These are phyloP conservation scores for Auricularia sp. DNA, from an alignment of 768 basidiomycete species.

Conservation along the genomic window DNA sequence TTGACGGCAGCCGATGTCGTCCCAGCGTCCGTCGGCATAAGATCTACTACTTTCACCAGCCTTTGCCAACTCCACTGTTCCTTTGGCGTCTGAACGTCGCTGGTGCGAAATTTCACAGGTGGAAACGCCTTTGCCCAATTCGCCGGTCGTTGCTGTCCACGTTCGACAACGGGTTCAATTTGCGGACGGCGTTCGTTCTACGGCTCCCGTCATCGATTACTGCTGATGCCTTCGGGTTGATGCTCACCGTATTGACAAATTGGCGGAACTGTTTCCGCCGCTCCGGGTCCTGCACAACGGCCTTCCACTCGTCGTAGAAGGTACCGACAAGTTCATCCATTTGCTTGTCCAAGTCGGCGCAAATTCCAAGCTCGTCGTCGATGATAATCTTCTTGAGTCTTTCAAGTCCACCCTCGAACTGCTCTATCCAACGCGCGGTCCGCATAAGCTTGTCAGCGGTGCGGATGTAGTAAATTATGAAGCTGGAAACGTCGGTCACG, in stretches of 20 bases:
- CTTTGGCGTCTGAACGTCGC: slow-evolving; percentile 34
- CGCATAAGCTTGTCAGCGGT: slow-evolving; percentile 64
- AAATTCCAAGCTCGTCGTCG: slow-evolving; percentile 65
- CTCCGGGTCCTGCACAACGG: slow-evolving; percentile 44
- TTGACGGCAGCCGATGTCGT: slow-evolving; percentile 48
- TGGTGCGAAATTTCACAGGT: slow-evolving; percentile 33
- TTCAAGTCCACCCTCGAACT: slow-evolving; percentile 60
- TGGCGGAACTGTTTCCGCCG: slow-evolving; percentile 46
- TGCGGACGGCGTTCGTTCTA: slow-evolving; percentile 33
- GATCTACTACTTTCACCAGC: slow-evolving; percentile 38
- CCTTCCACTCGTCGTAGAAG: slow-evolving; percentile 62
- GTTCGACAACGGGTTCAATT: slow-evolving; percentile 46
- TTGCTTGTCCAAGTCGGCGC: slow-evolving; percentile 51
- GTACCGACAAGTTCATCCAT: slow-evolving; percentile 59
- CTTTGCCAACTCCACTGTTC: slow-evolving; percentile 47
- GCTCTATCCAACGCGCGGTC: slow-evolving; percentile 66
- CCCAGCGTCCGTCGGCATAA: slow-evolving; percentile 35
- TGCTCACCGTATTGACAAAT: slow-evolving; percentile 51
- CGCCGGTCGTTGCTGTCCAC: slow-evolving; percentile 54
- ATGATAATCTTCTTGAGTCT: slow-evolving; percentile 56
- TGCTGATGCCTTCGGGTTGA: too few relatives aligned
- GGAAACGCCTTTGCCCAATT: slow-evolving; percentile 56
- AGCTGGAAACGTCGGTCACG: slow-evolving; percentile 15
- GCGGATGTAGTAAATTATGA: slow-evolving; percentile 58
- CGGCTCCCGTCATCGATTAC: too few relatives aligned